Conservation (phyloP, 2,329 filamentous ascomycete genomes). For the Furcasterigmium sp. region DNA sequence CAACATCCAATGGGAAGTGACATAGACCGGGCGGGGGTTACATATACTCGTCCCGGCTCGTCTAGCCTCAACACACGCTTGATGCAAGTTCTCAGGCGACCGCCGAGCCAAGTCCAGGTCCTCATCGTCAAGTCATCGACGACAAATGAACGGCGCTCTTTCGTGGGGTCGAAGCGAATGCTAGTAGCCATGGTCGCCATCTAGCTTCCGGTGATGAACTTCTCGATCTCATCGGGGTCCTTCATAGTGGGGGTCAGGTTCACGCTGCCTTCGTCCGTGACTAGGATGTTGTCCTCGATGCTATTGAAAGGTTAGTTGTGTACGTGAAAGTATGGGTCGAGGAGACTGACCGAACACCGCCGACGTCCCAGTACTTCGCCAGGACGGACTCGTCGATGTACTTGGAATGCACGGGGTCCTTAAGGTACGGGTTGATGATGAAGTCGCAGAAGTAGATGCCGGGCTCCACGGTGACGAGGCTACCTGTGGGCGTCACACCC, state of each 20-base stretch:
- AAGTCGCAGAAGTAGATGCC: slow-evolving; percentile 91
- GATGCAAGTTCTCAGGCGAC: too few relatives aligned
- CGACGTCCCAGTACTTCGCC: slow-evolving; percentile 76
- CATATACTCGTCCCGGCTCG: too few relatives aligned
- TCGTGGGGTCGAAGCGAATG: too few relatives aligned
- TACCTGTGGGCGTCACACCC: slow-evolving; percentile 64
- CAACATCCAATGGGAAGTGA: too few relatives aligned
- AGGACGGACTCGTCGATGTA: slow-evolving; percentile 73
- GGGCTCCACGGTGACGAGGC: slow-evolving; percentile 91
- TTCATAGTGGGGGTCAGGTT: slow-evolving; percentile 71
- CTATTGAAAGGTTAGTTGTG: slow-evolving; percentile 17
- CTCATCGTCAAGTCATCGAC: too few relatives aligned
- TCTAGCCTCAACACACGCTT: too few relatives aligned
- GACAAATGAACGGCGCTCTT: too few relatives aligned
- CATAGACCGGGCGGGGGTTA: too few relatives aligned
- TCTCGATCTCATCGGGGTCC: slow-evolving; percentile 58
- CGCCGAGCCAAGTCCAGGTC: too few relatives aligned
- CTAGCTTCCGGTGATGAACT: slow-evolving; percentile 25
- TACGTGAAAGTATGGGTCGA: not conserved
- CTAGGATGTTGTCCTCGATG: slow-evolving; percentile 67
- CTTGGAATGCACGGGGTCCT: slow-evolving; percentile 64
- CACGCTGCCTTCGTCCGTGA: slow-evolving; percentile 63
- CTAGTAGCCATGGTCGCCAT: too few relatives aligned
- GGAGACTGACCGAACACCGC: slow-evolving; percentile 57
- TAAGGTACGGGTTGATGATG: slow-evolving; percentile 76